phyloP scores from a whole-genome alignment of 2,329 filamentous ascomycete species.

The Claviceps africana region DNA sequence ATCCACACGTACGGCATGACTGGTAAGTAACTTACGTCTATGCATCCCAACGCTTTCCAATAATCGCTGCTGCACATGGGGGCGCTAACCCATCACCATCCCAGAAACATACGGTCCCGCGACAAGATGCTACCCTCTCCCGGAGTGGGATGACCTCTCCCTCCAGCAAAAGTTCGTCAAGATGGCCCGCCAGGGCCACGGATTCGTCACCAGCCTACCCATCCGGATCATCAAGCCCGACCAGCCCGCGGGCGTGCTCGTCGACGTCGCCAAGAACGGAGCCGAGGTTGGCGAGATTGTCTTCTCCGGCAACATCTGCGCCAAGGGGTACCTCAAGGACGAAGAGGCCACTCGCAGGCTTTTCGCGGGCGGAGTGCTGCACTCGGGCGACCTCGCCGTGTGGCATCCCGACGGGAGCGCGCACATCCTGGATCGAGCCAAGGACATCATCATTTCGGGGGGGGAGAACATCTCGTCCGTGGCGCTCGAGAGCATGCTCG shows the following conservation, averaged over 20 bases:
- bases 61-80: not conserved
- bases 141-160: slow-evolving; percentile 65
- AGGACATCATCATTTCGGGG: slow-evolving; percentile 96
- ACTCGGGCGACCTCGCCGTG: slow-evolving; percentile 85
- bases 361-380: slow-evolving; percentile 73
- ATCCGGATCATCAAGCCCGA: slow-evolving; percentile 72
- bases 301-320: slow-evolving; percentile 83
- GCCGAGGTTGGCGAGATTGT: slow-evolving; percentile 48
- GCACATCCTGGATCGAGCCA: slow-evolving; percentile 85
- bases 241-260: slow-evolving; percentile 42
- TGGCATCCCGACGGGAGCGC: slow-evolving; percentile 84
- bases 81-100: not conserved
- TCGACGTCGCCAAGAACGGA: slow-evolving; percentile 34
- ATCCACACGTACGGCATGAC: slow-evolving; percentile 86
- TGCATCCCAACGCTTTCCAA: too few species aligned
- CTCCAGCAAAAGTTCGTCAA: slow-evolving; percentile 65
- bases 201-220: slow-evolving; percentile 71
- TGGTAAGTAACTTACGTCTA: slow-evolving; percentile 15
- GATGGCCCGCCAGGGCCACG: slow-evolving; percentile 92
- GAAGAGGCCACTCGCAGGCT: slow-evolving; percentile 71
- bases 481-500: slow-evolving; percentile 78
- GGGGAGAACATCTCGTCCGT: slow-evolving; percentile 96
- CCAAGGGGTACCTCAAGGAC: slow-evolving; percentile 86
- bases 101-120: slow-evolving; percentile 84
- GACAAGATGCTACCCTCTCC: slow-evolving; percentile 82